Base-by-base conservation (phyloP, 257 asterid species). In the Salvia hispanica region DNA sequence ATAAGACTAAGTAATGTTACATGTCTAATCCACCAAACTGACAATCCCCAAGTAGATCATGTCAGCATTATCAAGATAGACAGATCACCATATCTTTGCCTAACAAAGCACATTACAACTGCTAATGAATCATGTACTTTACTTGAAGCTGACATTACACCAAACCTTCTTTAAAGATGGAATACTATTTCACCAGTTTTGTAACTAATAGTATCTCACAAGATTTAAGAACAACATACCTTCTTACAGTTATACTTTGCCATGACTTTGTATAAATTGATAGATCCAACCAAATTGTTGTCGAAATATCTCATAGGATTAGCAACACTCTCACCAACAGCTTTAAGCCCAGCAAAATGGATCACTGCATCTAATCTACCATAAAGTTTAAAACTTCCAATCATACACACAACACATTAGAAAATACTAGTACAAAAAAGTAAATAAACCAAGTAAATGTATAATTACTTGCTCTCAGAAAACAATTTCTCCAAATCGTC, bases 281-380 rank as follows among this genome's bases (percentile, higher is more conserved):
- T 82, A 6, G 98, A 93, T 73, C 98, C 98, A 64, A 82, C 69
- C 82, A 93, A 77, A 71, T 93, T 93, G 73, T 93, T 93, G 53
- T 93, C 98, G 37, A 86, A 93, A 62, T 93, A 93, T 73, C 91
- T 86, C 75, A 86, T 78, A 40, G 98, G 98, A 75, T 81, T 54
- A 16, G 86, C 90, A 62, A 93, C 96, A 79, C 98, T 93, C 78
- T 93, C 98, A 25, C 92, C 98, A 59, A 93, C 98, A 72, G 98
- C 97, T 82, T 93, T 93, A 54, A 83, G 97, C 67, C 96, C 97
- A 52, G 98, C 98, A 81, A 93, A 93, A 78, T 93, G 98, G 42
- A 93, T 76, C 52, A 93, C 98, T 62, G 97, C 98, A 72, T 76
- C 88, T 84, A 88, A 83, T 82, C 98, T 93, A 44, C 33, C 28